Percentiles rank a stretch among this genome's conserved stretches.
These are phyloP conservation scores for Chaetomiaceae sp. DNA, from an alignment of 2,329 filamentous ascomycete genomes.

Conservation along the genomic window DNA sequence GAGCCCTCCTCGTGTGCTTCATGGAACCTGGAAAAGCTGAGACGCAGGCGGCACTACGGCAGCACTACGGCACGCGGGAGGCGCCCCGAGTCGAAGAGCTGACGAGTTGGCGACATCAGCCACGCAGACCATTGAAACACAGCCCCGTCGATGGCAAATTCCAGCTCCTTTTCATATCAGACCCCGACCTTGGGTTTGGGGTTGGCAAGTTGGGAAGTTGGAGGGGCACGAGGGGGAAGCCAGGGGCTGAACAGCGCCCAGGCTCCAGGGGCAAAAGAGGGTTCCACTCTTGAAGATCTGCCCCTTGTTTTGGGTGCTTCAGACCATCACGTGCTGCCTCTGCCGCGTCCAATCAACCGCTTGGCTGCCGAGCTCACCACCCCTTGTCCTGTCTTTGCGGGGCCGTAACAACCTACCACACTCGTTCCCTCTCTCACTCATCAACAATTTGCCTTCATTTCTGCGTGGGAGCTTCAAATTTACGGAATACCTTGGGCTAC, in stretches of 20 bases:
- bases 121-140: constrained; percentile 14
- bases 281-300: too few relatives aligned
- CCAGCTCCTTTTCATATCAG: constrained; percentile 11
- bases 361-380: too few relatives aligned
- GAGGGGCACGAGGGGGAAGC: not conserved
- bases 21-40: not conserved
- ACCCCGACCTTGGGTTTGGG: not conserved
- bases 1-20: constrained; percentile 6
- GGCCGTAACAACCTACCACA: too few relatives aligned
- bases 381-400: too few relatives aligned
- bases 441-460: too few relatives aligned
- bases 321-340: too few relatives aligned
- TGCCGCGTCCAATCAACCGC: too few relatives aligned
- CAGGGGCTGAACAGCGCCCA: not conserved
- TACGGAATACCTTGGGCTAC: too few relatives aligned
- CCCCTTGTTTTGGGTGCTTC: too few relatives aligned
- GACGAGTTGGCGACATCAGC: constrained; percentile 9
- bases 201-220: not conserved
- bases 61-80: not conserved
- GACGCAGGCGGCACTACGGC: not conserved
- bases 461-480: too few relatives aligned
- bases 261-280: not conserved
- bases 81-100: not conserved
- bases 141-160: constrained; percentile 23
- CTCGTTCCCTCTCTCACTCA: too few relatives aligned